Base-by-base conservation (phyloP, 352 stramenopile species). In the Peronospora destructor region DNA sequence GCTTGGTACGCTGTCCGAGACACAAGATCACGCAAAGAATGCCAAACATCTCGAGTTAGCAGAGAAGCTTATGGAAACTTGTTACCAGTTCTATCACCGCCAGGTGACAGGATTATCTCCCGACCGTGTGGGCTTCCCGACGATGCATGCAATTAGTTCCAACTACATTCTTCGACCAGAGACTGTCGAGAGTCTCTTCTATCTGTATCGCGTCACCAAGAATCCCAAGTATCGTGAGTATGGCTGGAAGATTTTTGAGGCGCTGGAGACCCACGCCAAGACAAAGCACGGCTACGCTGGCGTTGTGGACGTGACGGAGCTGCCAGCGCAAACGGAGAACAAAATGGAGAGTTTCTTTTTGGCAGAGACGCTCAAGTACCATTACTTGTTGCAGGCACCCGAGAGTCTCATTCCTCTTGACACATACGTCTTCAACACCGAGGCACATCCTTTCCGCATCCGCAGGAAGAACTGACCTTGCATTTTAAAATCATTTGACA, bases 151-250 rank as follows among this genome's bases (percentile, higher is more conserved):
- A 6, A 30, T 61, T 32, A 73, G 85, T 39, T 70, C 68, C 37
- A 91, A 94, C 59, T 98, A 56, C 26, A 84, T 96, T 11, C 67
- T 99, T 26, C 77, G 96, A 19, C 96, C 96, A 1, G 96, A 99
- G 78, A 87, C 92, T 17, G 69, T 96, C 6, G 96, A 99, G 71
- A 95, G 81, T 38, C 78, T 99, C 10, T 98, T 97, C 60, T 91
- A 98, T 57, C 67, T 99, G 30, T 94, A 97, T 67, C 84, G 95
- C 30, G 67, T 97, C 14, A 98, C 95, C 0, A 94, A 95, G 41
- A 77, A 98, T 63, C 71, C 73, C 2, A 56, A 56, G 40, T 56
- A 56, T 14, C 30, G 30, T 11, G 30, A 35, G 30, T 35, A n/a
- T 4, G 30, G 30, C 30, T 35, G 30, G 30, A 11, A 35, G 30